These are phyloP conservation scores for Vicia sativa DNA, from an alignment of 306 rosid genomes.

Conservation along the genomic window DNA sequence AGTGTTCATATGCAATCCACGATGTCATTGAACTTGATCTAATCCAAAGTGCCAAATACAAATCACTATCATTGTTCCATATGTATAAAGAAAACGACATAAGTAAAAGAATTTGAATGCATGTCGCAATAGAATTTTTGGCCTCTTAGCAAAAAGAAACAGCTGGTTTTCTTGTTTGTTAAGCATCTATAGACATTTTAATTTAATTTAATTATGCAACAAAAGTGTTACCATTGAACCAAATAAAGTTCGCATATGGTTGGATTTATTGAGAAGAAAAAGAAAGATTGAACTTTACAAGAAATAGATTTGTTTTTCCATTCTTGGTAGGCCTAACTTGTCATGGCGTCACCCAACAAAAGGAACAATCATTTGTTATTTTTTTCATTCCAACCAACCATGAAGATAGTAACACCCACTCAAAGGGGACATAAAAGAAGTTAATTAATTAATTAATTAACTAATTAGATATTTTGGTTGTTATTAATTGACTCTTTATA, in stretches of 20 bases:
- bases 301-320: conserved; percentile 14
- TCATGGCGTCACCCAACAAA: conserved; percentile 51
- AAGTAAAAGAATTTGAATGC: conserved; percentile 25
- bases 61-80: conserved; percentile 32
- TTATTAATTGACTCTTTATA: conserved; percentile 33
- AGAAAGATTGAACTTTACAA: conserved; percentile 33
- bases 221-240: too few relatives aligned
- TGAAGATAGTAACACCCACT: conserved; percentile 17
- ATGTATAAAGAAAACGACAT: conserved; percentile 32
- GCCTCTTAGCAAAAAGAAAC: conserved; percentile 39
- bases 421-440: conserved; percentile 28
- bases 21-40: conserved; percentile 40
- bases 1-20: conserved; percentile 41
- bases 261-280: too few relatives aligned
- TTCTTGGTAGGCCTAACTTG: conserved; percentile 41
- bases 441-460: conserved; percentile 17
- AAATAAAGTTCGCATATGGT: too few relatives aligned
- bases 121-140: conserved; percentile 24
- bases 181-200: conserved; percentile 51
- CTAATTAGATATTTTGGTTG: conserved; percentile 2
- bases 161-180: conserved; percentile 59
- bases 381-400: background rate
- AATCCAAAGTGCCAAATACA: conserved; percentile 34
- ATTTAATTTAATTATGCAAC: background rate
- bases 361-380: conserved; percentile 37